A percentile compares a stretch with the other conserved stretches of the same genome.
These are phyloP conservation scores for Botryosphaeria dothidea DNA, from an alignment of 2,329 filamentous ascomycete species.

Conservation along the genomic window DNA sequence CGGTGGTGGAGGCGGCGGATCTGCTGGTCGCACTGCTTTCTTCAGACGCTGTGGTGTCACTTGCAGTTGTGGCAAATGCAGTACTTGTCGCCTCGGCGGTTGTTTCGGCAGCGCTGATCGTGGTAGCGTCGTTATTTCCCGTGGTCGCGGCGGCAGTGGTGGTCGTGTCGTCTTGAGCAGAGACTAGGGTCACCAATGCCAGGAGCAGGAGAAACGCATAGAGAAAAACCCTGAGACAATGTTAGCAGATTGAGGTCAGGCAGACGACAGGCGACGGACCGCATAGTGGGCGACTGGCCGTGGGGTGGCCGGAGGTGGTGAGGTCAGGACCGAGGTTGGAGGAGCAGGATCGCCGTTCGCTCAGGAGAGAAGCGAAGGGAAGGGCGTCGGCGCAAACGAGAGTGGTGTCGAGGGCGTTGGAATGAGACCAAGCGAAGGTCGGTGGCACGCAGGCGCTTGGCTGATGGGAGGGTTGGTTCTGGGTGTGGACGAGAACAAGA, in stretches of 20 bases:
- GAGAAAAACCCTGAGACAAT: slow-evolving; percentile 2
- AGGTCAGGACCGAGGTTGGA: neutral
- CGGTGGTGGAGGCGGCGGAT: slow-evolving; percentile 20
- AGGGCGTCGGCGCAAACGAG: neutral
- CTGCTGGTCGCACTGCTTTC: slow-evolving; percentile 26
- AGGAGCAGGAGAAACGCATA: slow-evolving; percentile 15
- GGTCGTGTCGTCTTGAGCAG: slow-evolving; percentile 21
- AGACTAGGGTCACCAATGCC: slow-evolving; percentile 23
- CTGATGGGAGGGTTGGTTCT: neutral
- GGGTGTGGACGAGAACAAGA: neutral
- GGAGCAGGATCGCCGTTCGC: neutral
- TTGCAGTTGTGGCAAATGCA: slow-evolving; percentile 11
- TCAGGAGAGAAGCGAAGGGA: neutral
- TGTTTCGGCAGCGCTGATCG: slow-evolving; percentile 21
- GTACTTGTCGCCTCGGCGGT: slow-evolving; percentile 23
- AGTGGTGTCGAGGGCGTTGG: neutral
- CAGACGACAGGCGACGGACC: neutral
- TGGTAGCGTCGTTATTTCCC: slow-evolving; percentile 19
- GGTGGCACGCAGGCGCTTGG: neutral
- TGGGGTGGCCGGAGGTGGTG: neutral
- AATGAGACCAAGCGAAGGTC: slow-evolving; percentile 15
- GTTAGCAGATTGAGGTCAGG: neutral
- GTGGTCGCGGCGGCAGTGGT: slow-evolving; percentile 23
- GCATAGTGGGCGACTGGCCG: slow-evolving; percentile 14
- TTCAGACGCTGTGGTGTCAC: slow-evolving; percentile 21